Conservation (phyloP, 208 protist species). For the Acanthamoeba healyi region DNA sequence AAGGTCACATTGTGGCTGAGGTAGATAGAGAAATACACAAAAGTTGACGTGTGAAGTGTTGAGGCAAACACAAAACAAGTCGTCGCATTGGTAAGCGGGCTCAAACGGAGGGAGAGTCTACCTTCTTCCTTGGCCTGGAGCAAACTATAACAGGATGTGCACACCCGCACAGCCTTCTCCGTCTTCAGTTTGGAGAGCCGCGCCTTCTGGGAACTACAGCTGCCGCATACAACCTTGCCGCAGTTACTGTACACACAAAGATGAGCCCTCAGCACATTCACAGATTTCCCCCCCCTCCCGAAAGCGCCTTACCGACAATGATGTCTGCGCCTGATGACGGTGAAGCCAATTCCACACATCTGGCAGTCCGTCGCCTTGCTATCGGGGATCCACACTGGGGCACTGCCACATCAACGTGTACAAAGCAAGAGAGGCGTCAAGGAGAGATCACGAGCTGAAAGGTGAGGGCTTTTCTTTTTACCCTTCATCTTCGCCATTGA, state of each 20-base stretch:
- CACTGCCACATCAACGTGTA: neutral
- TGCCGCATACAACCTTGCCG: slow-evolving; percentile 40
- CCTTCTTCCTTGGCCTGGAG: neutral
- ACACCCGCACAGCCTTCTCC: slow-evolving; percentile 50
- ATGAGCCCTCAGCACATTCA: neutral
- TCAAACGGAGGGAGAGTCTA: neutral
- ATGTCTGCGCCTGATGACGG: slow-evolving; percentile 43
- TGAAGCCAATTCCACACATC: slow-evolving; percentile 26
- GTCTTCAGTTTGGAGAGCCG: slow-evolving; percentile 32
- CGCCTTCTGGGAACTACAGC: neutral
- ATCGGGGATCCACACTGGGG: slow-evolving; percentile 60
- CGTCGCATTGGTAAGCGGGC: too few relatives aligned
- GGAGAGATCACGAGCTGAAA: too few relatives aligned
- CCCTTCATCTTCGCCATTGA: slow-evolving; percentile 25
- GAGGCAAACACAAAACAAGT: too few relatives aligned
- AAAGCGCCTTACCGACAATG: slow-evolving; percentile 3
- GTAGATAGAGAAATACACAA: too few relatives aligned
- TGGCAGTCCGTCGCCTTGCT: slow-evolving; percentile 9
- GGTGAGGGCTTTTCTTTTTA: neutral
- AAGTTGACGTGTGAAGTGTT: too few relatives aligned
- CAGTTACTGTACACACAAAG: neutral
- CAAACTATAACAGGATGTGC: slow-evolving; percentile 40
- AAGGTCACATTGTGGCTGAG: too few relatives aligned
- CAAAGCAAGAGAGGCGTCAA: neutral
- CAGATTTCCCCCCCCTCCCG: neutral